phyloP scores from a whole-genome alignment of 768 basidiomycete species.

The Boletus sp. region DNA sequence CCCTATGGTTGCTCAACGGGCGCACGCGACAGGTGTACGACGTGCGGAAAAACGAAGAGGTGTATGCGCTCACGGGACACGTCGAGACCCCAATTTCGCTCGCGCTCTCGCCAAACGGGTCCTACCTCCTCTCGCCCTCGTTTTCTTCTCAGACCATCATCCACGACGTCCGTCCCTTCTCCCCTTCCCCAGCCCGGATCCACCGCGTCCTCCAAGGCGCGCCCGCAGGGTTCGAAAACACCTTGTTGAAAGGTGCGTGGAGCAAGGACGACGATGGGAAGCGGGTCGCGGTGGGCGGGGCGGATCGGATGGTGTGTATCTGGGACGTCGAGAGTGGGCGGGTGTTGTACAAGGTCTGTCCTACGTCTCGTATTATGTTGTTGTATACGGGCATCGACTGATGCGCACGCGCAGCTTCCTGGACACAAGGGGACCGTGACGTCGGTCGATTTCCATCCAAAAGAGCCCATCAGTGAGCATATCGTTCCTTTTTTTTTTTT shows the following conservation, averaged over 20 bases:
- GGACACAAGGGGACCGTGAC: slow-evolving; percentile 98
- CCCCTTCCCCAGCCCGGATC: slow-evolving; percentile 75
- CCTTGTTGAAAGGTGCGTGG: slow-evolving; percentile 84
- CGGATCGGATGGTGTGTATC: slow-evolving; percentile 81
- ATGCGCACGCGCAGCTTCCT: slow-evolving; percentile 57
- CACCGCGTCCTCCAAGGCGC: slow-evolving; percentile 81
- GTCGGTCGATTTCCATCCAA: slow-evolving; percentile 94
- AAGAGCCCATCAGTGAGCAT: slow-evolving; percentile 86
- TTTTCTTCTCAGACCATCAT: slow-evolving; percentile 88
- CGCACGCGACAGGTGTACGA: slow-evolving; percentile 71
- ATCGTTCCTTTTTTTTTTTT: background rate
- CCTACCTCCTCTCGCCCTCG: slow-evolving; percentile 86
- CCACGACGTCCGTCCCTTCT: slow-evolving; percentile 93
- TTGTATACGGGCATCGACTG: background rate
- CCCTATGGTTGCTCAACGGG: too few relatives aligned
- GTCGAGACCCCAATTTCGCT: slow-evolving; percentile 92
- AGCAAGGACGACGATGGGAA: slow-evolving; percentile 80
- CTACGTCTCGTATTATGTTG: background rate
- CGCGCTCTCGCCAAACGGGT: slow-evolving; percentile 85
- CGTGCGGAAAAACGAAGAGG: slow-evolving; percentile 77
- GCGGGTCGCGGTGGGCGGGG: slow-evolving; percentile 85
- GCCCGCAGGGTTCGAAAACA: slow-evolving; percentile 92
- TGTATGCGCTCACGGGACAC: slow-evolving; percentile 81
- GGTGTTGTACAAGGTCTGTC: slow-evolving; percentile 72
- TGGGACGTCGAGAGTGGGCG: slow-evolving; percentile 83